phyloP scores from a whole-genome alignment of 1,284 basidiomycete genomes.

The Fistulinella cinereoalba region DNA sequence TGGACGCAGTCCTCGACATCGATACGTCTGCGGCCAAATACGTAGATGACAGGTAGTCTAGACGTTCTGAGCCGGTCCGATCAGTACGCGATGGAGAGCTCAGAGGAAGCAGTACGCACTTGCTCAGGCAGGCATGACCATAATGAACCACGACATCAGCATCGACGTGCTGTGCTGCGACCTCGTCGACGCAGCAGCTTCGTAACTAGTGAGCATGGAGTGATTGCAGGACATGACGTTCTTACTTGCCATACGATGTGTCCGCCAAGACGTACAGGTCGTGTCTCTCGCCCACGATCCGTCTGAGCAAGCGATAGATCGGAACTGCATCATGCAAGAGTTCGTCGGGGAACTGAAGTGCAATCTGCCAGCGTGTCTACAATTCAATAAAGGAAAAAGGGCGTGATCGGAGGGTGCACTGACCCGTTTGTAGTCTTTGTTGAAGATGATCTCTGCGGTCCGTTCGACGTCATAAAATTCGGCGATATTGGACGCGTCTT shows the following conservation, averaged over 20 bases:
- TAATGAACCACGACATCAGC: slow-evolving; percentile 96
- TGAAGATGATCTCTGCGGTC: slow-evolving; percentile 50
- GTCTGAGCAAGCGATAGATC: slow-evolving; percentile 75
- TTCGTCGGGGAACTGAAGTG: slow-evolving; percentile 96
- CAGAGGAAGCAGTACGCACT: slow-evolving; percentile 46
- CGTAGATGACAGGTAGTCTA: slow-evolving; percentile 80
- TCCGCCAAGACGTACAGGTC: slow-evolving; percentile 92
- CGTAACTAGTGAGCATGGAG: slow-evolving; percentile 4
- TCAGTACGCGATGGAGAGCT: neutral
- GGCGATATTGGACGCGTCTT: no score
- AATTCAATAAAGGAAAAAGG: slow-evolving; percentile 8
- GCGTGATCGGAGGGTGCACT: slow-evolving; percentile 15
- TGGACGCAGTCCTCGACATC: slow-evolving; percentile 53
- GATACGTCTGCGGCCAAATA: slow-evolving; percentile 62
- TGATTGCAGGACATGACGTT: neutral
- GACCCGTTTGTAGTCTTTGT: slow-evolving; percentile 59
- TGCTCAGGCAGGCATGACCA: slow-evolving; percentile 93
- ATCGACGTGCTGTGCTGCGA: slow-evolving; percentile 91
- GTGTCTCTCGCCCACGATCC: slow-evolving; percentile 44
- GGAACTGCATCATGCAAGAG: slow-evolving; percentile 85
- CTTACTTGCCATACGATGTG: slow-evolving; percentile 93
- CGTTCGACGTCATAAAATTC: slow-evolving; percentile 63
- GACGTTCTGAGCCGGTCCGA: slow-evolving; percentile 76
- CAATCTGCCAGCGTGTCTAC: slow-evolving; percentile 53
- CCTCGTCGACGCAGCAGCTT: slow-evolving; percentile 97